Evolutionary conservation across 768 basidiomycete genomes (phyloP).

Genomic region (Gloeostereum incarnatum): DNA sequence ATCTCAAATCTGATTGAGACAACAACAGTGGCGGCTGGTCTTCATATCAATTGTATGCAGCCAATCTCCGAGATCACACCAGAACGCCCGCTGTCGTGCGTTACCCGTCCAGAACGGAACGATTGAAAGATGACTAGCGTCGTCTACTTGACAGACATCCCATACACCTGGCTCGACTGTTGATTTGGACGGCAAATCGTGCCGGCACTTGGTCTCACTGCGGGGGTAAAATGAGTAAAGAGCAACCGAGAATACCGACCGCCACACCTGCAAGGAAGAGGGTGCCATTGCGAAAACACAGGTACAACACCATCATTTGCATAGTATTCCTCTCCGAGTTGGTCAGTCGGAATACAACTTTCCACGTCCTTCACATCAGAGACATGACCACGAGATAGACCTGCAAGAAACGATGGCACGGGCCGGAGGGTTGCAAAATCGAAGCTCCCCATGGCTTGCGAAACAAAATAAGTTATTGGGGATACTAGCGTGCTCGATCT

Average conservation of each 20-base stretch:
- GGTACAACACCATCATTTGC: constrained; percentile 43
- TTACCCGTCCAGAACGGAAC: constrained; percentile 28
- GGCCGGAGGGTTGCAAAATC: constrained; percentile 27
- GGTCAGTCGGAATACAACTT: neutral
- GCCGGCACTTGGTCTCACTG: neutral
- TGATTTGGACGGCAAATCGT: neutral
- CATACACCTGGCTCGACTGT: constrained; percentile 26
- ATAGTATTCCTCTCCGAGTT: constrained; percentile 21
- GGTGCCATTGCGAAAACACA: constrained; percentile 42
- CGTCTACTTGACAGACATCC: constrained; percentile 25
- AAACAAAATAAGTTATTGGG: constrained; percentile 14
- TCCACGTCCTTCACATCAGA: neutral
- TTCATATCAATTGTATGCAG: constrained; percentile 22
- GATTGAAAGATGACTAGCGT: constrained; percentile 28
- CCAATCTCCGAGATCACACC: constrained; percentile 27
- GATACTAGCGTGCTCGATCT: constrained; percentile 7
- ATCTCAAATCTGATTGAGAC: no score
- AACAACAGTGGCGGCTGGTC: no score
- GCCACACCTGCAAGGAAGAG: constrained; percentile 30
- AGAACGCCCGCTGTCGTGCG: constrained; percentile 26
- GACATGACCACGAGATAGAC: neutral
- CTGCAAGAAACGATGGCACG: constrained; percentile 20
- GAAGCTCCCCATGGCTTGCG: constrained; percentile 24
- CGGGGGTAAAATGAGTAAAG: neutral
- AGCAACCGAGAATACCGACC: neutral